Conservation (phyloP, 106 monocot genomes). For the Dendrobium huoshanense region DNA sequence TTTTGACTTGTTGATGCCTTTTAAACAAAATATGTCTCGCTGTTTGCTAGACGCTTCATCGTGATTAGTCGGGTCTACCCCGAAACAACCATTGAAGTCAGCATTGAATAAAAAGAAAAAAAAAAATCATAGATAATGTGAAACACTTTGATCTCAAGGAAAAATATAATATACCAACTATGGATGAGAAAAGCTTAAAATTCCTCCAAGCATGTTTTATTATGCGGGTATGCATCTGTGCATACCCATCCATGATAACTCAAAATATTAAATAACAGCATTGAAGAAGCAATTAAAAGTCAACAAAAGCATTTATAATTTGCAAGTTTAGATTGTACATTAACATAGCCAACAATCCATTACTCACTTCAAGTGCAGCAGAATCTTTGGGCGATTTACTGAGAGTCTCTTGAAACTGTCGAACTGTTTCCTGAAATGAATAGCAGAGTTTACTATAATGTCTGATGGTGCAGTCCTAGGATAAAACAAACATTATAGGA, state of each 20-base stretch:
- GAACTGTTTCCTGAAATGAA: constrained; percentile 45
- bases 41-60: too few species aligned
- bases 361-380: constrained; percentile 74
- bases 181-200: neutral
- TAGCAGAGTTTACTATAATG: neutral
- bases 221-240: neutral
- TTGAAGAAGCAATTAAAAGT: neutral
- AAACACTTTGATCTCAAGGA: neutral
- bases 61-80: too few species aligned
- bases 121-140: neutral
- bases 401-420: constrained; percentile 62
- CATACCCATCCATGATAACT: neutral
- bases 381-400: constrained; percentile 58
- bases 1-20: too few species aligned
- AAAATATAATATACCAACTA: neutral
- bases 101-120: neutral
- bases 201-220: neutral
- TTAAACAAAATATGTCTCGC: too few species aligned
- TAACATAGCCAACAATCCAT: neutral
- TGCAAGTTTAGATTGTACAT: neutral
- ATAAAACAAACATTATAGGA: neutral
- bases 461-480: neutral
- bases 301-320: neutral
- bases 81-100: too few species aligned
- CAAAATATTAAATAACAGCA: neutral